Conservation (phyloP, 2,329 filamentous ascomycete genomes). For the Chaetomiaceae sp. region DNA sequence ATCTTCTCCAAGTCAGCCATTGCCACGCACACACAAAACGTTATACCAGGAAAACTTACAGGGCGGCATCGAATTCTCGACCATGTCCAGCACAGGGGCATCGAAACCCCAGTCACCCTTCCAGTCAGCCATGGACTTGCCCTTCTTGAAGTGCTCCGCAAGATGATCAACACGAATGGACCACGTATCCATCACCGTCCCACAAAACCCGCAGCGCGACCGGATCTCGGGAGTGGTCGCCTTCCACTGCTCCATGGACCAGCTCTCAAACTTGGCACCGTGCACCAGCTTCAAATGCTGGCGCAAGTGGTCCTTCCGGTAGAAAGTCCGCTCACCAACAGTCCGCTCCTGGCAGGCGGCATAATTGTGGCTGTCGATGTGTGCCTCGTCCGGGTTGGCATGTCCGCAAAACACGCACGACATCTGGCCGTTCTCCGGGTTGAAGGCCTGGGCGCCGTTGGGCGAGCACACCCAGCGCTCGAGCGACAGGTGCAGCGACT, state of each 20-base stretch:
- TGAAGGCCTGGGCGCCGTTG: slow-evolving; percentile 50
- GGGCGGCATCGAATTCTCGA: slow-evolving; percentile 63
- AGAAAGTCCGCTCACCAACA: slow-evolving; percentile 59
- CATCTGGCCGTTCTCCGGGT: slow-evolving; percentile 54
- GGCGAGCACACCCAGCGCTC: slow-evolving; percentile 63
- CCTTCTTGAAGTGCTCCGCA: slow-evolving; percentile 64
- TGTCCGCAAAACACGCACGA: slow-evolving; percentile 58
- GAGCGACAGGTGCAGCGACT: slow-evolving; percentile 60
- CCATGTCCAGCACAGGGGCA: slow-evolving; percentile 54
- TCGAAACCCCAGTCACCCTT: slow-evolving; percentile 68
- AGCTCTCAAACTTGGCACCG: slow-evolving; percentile 54
- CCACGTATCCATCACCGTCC: slow-evolving; percentile 59
- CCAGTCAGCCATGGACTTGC: slow-evolving; percentile 64
- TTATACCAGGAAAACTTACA: slow-evolving; percentile 45
- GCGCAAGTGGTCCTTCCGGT: slow-evolving; percentile 63
- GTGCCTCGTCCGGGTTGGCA: slow-evolving; percentile 50
- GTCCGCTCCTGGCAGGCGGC: slow-evolving; percentile 63
- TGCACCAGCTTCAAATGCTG: slow-evolving; percentile 62
- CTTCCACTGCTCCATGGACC: slow-evolving; percentile 64
- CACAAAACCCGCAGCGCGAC: slow-evolving; percentile 63
- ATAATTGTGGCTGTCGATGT: slow-evolving; percentile 57
- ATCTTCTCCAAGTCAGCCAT: slow-evolving; percentile 38
- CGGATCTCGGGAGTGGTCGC: slow-evolving; percentile 56
- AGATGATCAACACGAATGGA: slow-evolving; percentile 57
- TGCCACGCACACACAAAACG: slow-evolving; percentile 19